Base-by-base conservation (phyloP, 768 basidiomycete species). In the Termitomyces sp. region DNA sequence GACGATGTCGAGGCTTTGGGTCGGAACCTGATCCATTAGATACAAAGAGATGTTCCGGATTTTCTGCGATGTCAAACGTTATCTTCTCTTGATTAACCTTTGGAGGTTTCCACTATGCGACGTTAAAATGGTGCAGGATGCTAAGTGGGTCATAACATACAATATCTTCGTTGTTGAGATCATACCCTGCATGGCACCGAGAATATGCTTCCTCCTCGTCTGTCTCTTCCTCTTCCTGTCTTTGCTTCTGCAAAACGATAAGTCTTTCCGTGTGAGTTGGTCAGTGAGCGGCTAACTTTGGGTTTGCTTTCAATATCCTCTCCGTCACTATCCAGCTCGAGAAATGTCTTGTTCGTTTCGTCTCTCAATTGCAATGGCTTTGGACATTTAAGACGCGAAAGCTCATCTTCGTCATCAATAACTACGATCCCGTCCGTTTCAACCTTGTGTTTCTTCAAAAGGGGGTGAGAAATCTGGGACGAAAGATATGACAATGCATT, bases 151-250 rank as follows among this genome's bases (percentile, higher is more conserved):
- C 7, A 24, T 30, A 47, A 63, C 63, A 12, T 59, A 72, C 70
- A 30, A 58, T 62, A 2, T 64, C 59, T 32, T 61, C 60, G 59
- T 72, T 60, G 22, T 64, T 60, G 12, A 73, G 32, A 45, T 70
- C 69, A 14, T 68, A 66, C 4, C 69, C 70, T 40, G 58, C 53
- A 43, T 63, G 59, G 33, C 53, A 60, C 16, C 62, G 57, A 12
- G 16, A 43, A 20, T 63, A 63, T 14, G 47, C 51, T 7, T 63
- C 62, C 30, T 59, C 58, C 5, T 62, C 61, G 33, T 62, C 61
- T n/a, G 61, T 49, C n/a, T 44, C 57, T 4, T 54, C 45, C 18
- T 35, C 49, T 36, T 44, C 53, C n/a, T 56, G 54, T 22, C 45
- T 32, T 46, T 51, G 59, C 26, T 58, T 58, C 58, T 64, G 32